These are phyloP conservation scores for Euryodendron excelsum DNA, from an alignment of 148 eudicot species.

Conservation along the genomic window DNA sequence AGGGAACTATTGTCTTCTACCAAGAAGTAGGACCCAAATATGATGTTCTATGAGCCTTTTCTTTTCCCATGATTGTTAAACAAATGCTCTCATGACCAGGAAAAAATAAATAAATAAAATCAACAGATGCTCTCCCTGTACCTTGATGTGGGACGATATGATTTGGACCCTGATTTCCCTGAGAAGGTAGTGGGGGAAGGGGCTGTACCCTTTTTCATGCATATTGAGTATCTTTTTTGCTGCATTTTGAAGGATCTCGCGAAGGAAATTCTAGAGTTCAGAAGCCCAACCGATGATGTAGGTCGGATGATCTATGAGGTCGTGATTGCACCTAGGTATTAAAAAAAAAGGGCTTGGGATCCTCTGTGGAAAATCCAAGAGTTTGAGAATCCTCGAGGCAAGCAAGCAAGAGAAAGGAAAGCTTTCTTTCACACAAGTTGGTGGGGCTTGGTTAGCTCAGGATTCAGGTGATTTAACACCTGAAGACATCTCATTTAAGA, in stretches of 20 bases:
- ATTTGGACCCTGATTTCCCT: background rate
- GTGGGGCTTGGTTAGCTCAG: slow-evolving; percentile 98
- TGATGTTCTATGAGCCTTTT: background rate
- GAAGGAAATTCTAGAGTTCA: slow-evolving; percentile 79
- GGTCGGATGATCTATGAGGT: slow-evolving; percentile 99
- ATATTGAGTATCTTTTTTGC: too few species aligned
- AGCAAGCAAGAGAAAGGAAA: slow-evolving; percentile 74
- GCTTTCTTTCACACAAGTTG: slow-evolving; percentile 88
- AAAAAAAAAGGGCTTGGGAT: slow-evolving; percentile 85
- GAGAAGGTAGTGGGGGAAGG: background rate
- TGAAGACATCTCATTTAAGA: slow-evolving; percentile 61
- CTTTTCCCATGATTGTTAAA: background rate
- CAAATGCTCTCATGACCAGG: too few species aligned
- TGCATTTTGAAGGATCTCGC: slow-evolving; percentile 68
- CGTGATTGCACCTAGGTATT: slow-evolving; percentile 86
- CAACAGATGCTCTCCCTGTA: background rate
- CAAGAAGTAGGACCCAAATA: background rate
- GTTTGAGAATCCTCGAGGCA: slow-evolving; percentile 93
- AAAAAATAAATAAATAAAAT: too few species aligned
- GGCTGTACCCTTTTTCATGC: background rate
- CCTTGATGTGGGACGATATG: background rate
- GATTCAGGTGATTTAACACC: slow-evolving; percentile 89
- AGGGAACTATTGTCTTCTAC: too few species aligned
- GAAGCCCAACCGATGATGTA: slow-evolving; percentile 96
- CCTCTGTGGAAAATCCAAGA: slow-evolving; percentile 94